Evolutionary conservation across 352 stramenopile species (phyloP).

Genomic region (Saprolegnia parasitica): DNA sequence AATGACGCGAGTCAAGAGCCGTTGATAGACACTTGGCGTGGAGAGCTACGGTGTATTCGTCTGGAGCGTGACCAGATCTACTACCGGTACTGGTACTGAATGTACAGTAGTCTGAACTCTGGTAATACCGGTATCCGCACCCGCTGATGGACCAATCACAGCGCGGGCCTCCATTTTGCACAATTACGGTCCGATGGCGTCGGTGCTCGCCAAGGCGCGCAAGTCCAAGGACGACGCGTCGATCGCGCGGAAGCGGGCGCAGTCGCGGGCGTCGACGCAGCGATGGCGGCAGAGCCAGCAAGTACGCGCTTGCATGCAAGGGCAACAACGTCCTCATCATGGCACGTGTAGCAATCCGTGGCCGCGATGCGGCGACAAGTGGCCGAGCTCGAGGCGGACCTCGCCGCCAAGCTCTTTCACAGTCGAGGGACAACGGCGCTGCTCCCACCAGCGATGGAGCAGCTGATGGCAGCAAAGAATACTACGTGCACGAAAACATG

Average conservation of each 20-base stretch:
- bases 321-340: neutral
- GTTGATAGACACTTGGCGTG: no score
- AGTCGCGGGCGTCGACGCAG: conserved; percentile 15
- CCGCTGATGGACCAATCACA: no score
- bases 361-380: conserved; percentile 10
- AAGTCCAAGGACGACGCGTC: neutral
- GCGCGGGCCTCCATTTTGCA: no score
- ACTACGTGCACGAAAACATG: conserved; percentile 19
- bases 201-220: neutral
- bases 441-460: neutral
- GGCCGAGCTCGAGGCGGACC: neutral
- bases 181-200: no score
- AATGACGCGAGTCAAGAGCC: no score
- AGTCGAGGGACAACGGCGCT: neutral
- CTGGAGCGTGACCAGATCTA: no score
- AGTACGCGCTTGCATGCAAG: neutral
- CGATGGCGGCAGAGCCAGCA: conserved; percentile 18
- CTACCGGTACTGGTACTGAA: no score
- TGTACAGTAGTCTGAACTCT: no score
- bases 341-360: conserved; percentile 3
- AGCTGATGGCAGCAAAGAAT: conserved; percentile 18
- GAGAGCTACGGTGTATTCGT: no score
- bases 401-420: conserved; percentile 11
- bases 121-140: no score
- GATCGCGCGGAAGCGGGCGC: neutral